These are phyloP conservation scores for Penicillium decumbens DNA, from an alignment of 2,329 filamentous ascomycete genomes.

Conservation along the genomic window DNA sequence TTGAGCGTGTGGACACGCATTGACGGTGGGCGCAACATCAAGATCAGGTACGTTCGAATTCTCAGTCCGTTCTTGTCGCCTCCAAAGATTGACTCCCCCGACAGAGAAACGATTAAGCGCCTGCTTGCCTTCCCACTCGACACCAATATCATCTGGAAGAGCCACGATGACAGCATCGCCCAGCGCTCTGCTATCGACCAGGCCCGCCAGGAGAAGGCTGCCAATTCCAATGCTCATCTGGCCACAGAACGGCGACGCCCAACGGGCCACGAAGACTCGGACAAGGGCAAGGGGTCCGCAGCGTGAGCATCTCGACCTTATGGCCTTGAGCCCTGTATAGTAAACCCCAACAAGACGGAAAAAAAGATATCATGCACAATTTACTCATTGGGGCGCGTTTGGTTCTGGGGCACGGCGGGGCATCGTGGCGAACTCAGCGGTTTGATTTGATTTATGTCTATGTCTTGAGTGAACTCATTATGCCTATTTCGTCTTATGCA, in stretches of 20 bases:
- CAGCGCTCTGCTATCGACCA: conserved; percentile 88
- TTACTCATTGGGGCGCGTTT: conserved; percentile 37
- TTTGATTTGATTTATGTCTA: conserved; percentile 30
- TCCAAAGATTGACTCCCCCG: conserved; percentile 17
- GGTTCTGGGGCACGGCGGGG: conserved; percentile 32
- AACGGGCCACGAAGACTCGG: conserved; percentile 43
- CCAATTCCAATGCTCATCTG: conserved; percentile 31
- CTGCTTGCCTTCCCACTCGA: conserved; percentile 79
- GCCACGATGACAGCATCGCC: conserved; percentile 91
- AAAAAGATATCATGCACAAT: conserved; percentile 24
- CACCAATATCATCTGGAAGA: conserved; percentile 91
- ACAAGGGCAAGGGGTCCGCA: conserved; percentile 39
- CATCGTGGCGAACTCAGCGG: conserved; percentile 40
- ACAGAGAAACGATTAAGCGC: conserved; percentile 88
- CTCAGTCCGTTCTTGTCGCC: background rate
- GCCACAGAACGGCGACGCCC: conserved; percentile 41
- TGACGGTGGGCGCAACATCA: conserved; percentile 87
- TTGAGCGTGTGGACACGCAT: conserved; percentile 97
- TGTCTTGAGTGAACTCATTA: conserved; percentile 28
- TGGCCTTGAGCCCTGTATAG: conserved; percentile 37
- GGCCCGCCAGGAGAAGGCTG: conserved; percentile 76
- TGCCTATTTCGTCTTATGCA: conserved; percentile 20
- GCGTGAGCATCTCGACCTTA: conserved; percentile 25
- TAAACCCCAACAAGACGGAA: conserved; percentile 30
- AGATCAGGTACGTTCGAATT: conserved; percentile 71